Percentiles rank a stretch among this genome's conserved stretches.
These are phyloP conservation scores for Barnettozyma hawaiiensis DNA, from an alignment of 1,139 yeast genomes.

Conservation along the genomic window DNA sequence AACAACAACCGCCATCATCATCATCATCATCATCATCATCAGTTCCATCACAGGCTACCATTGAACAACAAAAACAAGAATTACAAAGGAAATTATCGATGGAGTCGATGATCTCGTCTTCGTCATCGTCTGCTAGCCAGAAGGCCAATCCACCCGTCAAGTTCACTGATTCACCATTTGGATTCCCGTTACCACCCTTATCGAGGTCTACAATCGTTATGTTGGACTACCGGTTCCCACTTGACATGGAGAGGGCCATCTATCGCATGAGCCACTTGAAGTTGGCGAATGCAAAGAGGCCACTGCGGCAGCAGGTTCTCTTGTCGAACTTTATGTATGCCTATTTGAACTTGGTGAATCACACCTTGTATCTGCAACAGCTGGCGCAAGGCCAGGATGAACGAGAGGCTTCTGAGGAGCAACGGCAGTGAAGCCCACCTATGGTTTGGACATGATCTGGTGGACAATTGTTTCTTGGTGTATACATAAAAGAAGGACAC, in stretches of 20 bases:
- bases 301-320: slow-evolving; percentile 84
- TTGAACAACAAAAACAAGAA: slow-evolving; percentile 16
- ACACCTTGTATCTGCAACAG: slow-evolving; percentile 71
- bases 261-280: slow-evolving; percentile 88
- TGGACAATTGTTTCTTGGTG: too few species aligned
- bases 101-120: slow-evolving; percentile 29
- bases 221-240: slow-evolving; percentile 83
- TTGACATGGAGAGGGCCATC: slow-evolving; percentile 93
- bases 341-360: slow-evolving; percentile 88
- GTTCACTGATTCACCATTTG: slow-evolving; percentile 78
- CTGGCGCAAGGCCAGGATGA: slow-evolving; percentile 26
- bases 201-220: slow-evolving; percentile 68
- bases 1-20: slow-evolving; percentile 3
- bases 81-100: slow-evolving; percentile 27
- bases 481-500: too few species aligned
- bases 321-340: slow-evolving; percentile 97
- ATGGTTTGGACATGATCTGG: neutral
- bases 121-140: slow-evolving; percentile 24
- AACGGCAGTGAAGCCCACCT: neutral
- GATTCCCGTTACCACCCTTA: slow-evolving; percentile 79
- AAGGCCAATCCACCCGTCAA: slow-evolving; percentile 62
- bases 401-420: slow-evolving; percentile 4
- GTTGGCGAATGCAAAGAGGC: slow-evolving; percentile 88
- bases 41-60: slow-evolving; percentile 1
- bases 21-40: too few species aligned